A percentile compares a stretch with the other conserved stretches of the same genome.
phyloP scores from a whole-genome alignment of 768 basidiomycete species.

The Suillus alpinus region DNA sequence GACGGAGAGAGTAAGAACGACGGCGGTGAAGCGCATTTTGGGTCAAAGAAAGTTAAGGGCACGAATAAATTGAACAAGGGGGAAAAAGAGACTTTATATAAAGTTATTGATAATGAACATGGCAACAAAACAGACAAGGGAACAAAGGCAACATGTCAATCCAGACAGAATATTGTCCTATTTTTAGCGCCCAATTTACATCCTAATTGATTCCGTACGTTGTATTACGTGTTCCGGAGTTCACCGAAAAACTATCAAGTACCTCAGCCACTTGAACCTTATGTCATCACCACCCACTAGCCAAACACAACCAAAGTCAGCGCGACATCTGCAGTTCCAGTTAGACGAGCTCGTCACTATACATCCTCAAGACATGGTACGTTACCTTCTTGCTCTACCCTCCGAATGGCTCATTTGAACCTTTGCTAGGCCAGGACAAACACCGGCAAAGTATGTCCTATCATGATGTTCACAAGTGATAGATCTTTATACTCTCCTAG shows the following conservation, averaged over 20 bases:
- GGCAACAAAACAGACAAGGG: slow-evolving; percentile 4
- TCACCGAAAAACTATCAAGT: slow-evolving; percentile 37
- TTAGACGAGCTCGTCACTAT: slow-evolving; percentile 28
- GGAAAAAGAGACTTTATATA: background rate
- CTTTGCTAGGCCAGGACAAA: slow-evolving; percentile 40
- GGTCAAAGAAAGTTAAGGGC: background rate
- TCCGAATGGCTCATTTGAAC: slow-evolving; percentile 13
- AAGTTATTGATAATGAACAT: background rate
- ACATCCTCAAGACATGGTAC: slow-evolving; percentile 71
- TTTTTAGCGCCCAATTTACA: background rate
- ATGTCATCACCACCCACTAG: slow-evolving; percentile 37
- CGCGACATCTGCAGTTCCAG: slow-evolving; percentile 25
- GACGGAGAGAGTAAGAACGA: slow-evolving; percentile 13
- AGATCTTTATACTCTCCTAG: slow-evolving; percentile 27
- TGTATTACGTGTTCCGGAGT: slow-evolving; percentile 21
- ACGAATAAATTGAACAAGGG: background rate
- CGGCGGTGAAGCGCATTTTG: slow-evolving; percentile 17
- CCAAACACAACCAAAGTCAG: slow-evolving; percentile 39
- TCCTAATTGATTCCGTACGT: background rate
- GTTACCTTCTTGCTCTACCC: background rate
- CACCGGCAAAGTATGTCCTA: slow-evolving; percentile 33
- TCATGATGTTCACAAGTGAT: background rate
- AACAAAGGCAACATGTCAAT: slow-evolving; percentile 1
- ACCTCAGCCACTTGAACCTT: slow-evolving; percentile 58
- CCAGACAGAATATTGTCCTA: background rate